Conservation (phyloP, 805 yeast genomes). For the Millerago galiae region DNA sequence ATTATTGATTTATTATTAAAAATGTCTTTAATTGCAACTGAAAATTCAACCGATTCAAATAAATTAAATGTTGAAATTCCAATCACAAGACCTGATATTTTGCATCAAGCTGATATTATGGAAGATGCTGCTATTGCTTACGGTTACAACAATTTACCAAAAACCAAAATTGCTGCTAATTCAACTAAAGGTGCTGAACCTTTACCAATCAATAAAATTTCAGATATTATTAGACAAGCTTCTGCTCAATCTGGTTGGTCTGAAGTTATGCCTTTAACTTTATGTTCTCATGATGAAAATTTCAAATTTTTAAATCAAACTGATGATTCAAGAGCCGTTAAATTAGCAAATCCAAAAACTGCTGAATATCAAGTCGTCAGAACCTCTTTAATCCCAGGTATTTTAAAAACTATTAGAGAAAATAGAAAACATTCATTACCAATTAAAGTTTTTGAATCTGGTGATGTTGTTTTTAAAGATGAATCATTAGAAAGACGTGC, state of each 20-base stretch:
- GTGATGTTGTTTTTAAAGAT: conserved; percentile 89
- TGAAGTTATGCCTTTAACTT: conserved; percentile 92
- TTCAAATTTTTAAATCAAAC: conserved; percentile 71
- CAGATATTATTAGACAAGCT: conserved; percentile 86
- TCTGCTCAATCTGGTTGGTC: conserved; percentile 93
- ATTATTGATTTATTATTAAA: conserved; percentile 62
- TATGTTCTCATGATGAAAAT: conserved; percentile 96
- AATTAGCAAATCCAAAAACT: conserved; percentile 94
- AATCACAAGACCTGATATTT: conserved; percentile 89
- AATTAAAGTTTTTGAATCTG: conserved; percentile 89
- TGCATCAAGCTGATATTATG: conserved; percentile 97
- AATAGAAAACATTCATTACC: conserved; percentile 95
- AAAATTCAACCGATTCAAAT: conserved; percentile 40
- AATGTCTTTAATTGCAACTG: conserved; percentile 71
- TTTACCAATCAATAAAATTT: conserved; percentile 82
- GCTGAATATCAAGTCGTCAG: conserved; percentile 96
- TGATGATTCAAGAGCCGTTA: conserved; percentile 81
- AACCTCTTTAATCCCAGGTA: conserved; percentile 90
- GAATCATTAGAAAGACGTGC: conserved; percentile 80
- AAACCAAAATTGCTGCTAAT: conserved; percentile 70
- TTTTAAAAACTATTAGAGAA: conserved; percentile 90
- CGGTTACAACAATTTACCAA: conserved; percentile 84
- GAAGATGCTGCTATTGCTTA: conserved; percentile 97
- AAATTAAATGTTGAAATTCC: conserved; percentile 55
- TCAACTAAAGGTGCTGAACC: conserved; percentile 78